Conservation (phyloP, 129 eudicot species). For the Lactuca sativa region DNA sequence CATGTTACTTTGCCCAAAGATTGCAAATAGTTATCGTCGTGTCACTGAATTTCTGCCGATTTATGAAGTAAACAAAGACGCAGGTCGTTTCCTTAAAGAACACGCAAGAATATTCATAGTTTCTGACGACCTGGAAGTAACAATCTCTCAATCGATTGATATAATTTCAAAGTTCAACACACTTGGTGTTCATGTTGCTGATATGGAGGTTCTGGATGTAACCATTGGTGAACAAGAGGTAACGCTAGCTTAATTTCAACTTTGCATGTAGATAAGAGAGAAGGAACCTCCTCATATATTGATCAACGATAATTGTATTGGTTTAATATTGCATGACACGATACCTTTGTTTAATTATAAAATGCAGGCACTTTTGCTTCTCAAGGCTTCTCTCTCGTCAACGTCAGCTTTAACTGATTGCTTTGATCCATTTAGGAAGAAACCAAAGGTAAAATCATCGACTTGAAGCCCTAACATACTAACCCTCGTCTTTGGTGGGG, state of each 20-base stretch:
- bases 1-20: slow-evolving; percentile 30
- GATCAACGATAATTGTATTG: background rate
- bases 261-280: background rate
- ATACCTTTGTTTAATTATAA: background rate
- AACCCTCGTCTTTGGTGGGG: too few relatives aligned
- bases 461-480: background rate
- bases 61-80: background rate
- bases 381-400: slow-evolving; percentile 28
- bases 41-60: slow-evolving; percentile 16
- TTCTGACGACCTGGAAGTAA: slow-evolving; percentile 33
- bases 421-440: slow-evolving; percentile 12
- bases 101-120: slow-evolving; percentile 23
- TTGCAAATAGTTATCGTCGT: slow-evolving; percentile 1
- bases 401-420: slow-evolving; percentile 31
- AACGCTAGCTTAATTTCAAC: slow-evolving; percentile 1
- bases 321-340: background rate
- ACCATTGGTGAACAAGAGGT: slow-evolving; percentile 44
- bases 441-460: background rate
- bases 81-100: slow-evolving; percentile 32
- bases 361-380: slow-evolving; percentile 22
- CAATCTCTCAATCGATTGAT: slow-evolving; percentile 18
- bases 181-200: slow-evolving; percentile 26
- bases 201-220: slow-evolving; percentile 39
- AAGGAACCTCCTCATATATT: too few relatives aligned
- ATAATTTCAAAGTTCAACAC: slow-evolving; percentile 27